A percentile compares a stretch with the other conserved stretches of the same genome.
phyloP scores from a whole-genome alignment of 2,329 filamentous ascomycete genomes.

The Sodiomyces alkalinus region DNA sequence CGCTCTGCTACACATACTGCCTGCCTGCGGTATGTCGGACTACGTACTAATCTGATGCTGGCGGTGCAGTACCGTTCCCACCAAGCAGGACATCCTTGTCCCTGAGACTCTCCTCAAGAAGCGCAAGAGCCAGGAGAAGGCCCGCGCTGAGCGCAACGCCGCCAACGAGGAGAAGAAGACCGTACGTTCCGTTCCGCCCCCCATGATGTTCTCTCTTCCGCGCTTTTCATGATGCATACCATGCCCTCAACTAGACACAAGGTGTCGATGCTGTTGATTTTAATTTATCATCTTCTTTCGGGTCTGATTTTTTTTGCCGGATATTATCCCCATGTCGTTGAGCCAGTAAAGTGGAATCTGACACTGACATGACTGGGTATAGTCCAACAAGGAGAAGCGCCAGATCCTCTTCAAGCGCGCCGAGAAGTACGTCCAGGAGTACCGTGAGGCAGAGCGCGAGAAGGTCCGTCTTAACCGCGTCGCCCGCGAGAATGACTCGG shows the following conservation, averaged over 20 bases:
- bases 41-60: constrained; percentile 62
- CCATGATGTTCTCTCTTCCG: constrained; percentile 8
- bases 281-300: constrained; percentile 97
- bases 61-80: constrained; percentile 65
- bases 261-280: constrained; percentile 87
- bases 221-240: constrained; percentile 68
- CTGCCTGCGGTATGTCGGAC: constrained; percentile 49
- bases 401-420: constrained; percentile 98
- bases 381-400: constrained; percentile 99
- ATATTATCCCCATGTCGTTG: constrained; percentile 4
- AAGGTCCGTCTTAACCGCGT: constrained; percentile 85
- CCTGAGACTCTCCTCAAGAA: constrained; percentile 99
- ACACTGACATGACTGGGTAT: constrained; percentile 9
- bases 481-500: constrained; percentile 82
- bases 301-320: constrained; percentile 57
- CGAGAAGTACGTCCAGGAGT: constrained; percentile 99
- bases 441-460: constrained; percentile 96
- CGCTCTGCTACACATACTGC: constrained; percentile 58
- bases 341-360: constrained; percentile 1
- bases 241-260: constrained; percentile 77
- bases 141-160: constrained; percentile 72
- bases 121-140: constrained; percentile 99
- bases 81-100: constrained; percentile 88
- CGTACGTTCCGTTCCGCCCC: constrained; percentile 46
- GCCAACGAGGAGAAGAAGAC: constrained; percentile 78